Evolutionary conservation across 305 asterid genomes (phyloP).

Genomic region (Fraxinus velutina): DNA sequence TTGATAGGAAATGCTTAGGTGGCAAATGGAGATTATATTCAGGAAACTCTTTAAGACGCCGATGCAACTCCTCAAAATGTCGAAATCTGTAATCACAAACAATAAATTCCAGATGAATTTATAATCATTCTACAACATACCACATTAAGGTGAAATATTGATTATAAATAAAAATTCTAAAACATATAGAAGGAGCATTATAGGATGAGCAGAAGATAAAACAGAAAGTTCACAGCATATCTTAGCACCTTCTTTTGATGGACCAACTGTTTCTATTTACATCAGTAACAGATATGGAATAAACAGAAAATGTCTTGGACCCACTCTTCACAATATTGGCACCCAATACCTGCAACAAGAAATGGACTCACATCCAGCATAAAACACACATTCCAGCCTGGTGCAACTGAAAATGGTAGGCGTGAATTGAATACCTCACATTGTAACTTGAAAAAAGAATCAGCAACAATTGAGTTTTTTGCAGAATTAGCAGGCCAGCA

Average conservation of each 20-base stretch:
- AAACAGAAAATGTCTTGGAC: conserved; percentile 79
- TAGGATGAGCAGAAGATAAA: conserved; percentile 16
- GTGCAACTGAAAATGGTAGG: conserved; percentile 17
- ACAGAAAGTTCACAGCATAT: conserved; percentile 9
- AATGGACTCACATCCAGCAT: conserved; percentile 22
- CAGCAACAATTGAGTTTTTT: conserved; percentile 57
- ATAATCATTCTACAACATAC: background rate
- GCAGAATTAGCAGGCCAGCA: conserved; percentile 52
- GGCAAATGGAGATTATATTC: conserved; percentile 97
- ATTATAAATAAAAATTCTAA: background rate
- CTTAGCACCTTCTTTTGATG: conserved; percentile 84
- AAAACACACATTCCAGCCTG: conserved; percentile 24
- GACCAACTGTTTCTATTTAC: conserved; percentile 84
- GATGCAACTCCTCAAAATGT: conserved; percentile 96
- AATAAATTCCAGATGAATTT: background rate
- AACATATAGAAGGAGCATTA: background rate
- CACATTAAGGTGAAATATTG: background rate
- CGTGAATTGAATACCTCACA: conserved; percentile 65
- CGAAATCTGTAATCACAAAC: conserved; percentile 56
- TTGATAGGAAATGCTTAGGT: conserved; percentile 92
- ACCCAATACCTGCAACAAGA: conserved; percentile 66
- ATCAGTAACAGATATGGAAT: conserved; percentile 83
- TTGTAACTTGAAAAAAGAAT: conserved; percentile 71
- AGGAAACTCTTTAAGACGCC: conserved; percentile 88
- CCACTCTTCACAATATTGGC: conserved; percentile 97